These are phyloP conservation scores for Mycothermus thermophilus DNA, from an alignment of 495 filamentous ascomycete species.

Conservation along the genomic window DNA sequence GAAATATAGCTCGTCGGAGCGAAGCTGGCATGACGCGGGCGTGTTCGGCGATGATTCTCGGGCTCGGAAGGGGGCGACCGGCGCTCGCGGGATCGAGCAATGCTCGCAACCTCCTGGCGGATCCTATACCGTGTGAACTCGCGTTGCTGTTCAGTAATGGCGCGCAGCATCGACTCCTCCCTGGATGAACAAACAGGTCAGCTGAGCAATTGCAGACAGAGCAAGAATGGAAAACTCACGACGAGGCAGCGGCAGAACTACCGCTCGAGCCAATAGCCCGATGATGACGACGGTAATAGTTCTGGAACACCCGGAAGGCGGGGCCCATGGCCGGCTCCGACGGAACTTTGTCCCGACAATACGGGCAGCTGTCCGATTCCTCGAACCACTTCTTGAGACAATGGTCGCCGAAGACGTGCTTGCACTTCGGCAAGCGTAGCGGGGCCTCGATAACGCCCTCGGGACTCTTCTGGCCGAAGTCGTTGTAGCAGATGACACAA, in stretches of 20 bases:
- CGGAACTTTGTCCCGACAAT: conserved; percentile 42
- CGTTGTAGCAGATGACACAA: conserved; percentile 46
- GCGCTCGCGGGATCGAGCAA: conserved; percentile 18
- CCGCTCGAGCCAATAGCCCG: background rate
- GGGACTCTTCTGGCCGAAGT: conserved; percentile 35
- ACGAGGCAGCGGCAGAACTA: background rate
- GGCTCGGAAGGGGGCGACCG: conserved; percentile 26
- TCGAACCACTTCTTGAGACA: conserved; percentile 50
- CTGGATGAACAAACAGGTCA: conserved; percentile 4
- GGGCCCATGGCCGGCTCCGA: conserved; percentile 25
- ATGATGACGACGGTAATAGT: conserved; percentile 13
- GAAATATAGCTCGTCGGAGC: background rate
- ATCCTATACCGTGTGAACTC: background rate
- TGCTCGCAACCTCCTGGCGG: conserved; percentile 2
- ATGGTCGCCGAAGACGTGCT: conserved; percentile 44
- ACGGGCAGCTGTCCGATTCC: conserved; percentile 44
- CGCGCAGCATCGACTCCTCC: conserved; percentile 2
- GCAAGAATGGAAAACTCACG: too few relatives aligned
- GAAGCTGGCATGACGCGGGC: conserved; percentile 22
- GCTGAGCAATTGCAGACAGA: too few relatives aligned
- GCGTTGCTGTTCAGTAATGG: conserved; percentile 1
- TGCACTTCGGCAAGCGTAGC: conserved; percentile 40
- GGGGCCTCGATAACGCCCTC: conserved; percentile 39
- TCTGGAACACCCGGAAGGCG: conserved; percentile 6
- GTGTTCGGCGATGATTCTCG: conserved; percentile 25